phyloP scores from a whole-genome alignment of 257 asterid species.

The Vinca minor region DNA sequence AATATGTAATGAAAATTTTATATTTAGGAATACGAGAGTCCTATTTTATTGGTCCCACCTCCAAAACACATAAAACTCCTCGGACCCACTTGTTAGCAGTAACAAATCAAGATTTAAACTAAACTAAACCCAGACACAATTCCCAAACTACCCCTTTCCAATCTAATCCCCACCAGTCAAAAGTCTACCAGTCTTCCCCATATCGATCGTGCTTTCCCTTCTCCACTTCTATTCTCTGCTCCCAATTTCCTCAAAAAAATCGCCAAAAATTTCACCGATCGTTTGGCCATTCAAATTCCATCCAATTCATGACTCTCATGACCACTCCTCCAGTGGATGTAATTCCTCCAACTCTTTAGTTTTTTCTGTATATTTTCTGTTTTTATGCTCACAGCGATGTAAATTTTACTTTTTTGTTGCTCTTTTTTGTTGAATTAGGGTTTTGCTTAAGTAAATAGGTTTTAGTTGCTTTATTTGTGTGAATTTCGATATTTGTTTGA shows the following conservation, averaged over 20 bases:
- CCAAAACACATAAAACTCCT: no score
- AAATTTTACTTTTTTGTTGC: slow-evolving; percentile 14
- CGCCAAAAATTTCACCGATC: slow-evolving; percentile 39
- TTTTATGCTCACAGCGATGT: not conserved
- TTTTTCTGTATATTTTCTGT: no score
- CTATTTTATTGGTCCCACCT: no score
- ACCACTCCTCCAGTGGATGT: slow-evolving; percentile 56
- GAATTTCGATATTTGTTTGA: slow-evolving; percentile 8
- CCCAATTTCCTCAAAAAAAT: slow-evolving; percentile 2
- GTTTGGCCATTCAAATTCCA: slow-evolving; percentile 22
- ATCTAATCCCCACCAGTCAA: no score
- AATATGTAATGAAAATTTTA: no score
- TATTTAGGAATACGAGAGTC: no score
- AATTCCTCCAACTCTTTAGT: slow-evolving; percentile 3
- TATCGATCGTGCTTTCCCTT: slow-evolving; percentile 18
- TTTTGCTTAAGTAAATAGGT: no score
- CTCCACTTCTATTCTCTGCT: not conserved
- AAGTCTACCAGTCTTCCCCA: slow-evolving; percentile 8
- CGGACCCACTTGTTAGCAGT: no score
- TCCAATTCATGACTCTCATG: slow-evolving; percentile 42
- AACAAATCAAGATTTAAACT: no score
- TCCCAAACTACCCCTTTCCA: no score
- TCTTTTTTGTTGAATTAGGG: not conserved
- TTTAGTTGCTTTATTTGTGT: slow-evolving; percentile 5
- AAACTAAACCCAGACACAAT: no score